These are phyloP conservation scores for Debaryomycetaceae sp. DNA, from an alignment of 1,139 yeast genomes.

Conservation along the genomic window DNA sequence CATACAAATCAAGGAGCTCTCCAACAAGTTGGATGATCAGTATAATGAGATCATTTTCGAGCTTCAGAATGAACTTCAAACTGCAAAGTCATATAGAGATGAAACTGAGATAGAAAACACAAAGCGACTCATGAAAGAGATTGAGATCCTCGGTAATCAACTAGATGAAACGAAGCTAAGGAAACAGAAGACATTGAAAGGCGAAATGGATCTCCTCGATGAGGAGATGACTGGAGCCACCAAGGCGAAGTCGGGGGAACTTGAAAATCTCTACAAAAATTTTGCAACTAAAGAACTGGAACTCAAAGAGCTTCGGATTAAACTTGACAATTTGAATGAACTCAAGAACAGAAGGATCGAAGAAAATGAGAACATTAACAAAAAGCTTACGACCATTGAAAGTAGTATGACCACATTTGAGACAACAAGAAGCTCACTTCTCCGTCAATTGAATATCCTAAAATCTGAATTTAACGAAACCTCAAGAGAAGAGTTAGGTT, in stretches of 20 bases:
- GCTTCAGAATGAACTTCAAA: conserved; percentile 26
- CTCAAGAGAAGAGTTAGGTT: conserved; percentile 6
- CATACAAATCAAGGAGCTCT: conserved; percentile 19
- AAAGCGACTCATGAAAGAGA: conserved; percentile 11
- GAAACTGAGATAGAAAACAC: conserved; percentile 17
- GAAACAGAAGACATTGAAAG: conserved; percentile 11
- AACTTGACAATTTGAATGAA: conserved; percentile 3
- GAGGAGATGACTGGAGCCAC: conserved; percentile 15
- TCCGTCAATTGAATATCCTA: conserved; percentile 8
- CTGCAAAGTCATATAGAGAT: conserved; percentile 25
- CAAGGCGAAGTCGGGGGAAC: conserved; percentile 13
- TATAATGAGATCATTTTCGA: conserved; percentile 31
- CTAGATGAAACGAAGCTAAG: conserved; percentile 10
- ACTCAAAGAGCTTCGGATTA: conserved; percentile 5
- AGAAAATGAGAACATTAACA: conserved; percentile 2
- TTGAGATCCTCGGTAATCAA: conserved; percentile 9
- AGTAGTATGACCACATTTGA: conserved; percentile 13
- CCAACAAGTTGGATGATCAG: conserved; percentile 22
- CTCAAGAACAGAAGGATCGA: conserved; percentile 6
- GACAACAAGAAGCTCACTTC: conserved; percentile 7
- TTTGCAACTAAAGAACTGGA: conserved; percentile 10
- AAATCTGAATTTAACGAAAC: conserved; percentile 7
- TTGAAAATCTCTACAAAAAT: conserved; percentile 11
- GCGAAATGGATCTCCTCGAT: conserved; percentile 17
- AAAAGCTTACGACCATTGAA: conserved; percentile 6